Conservation (phyloP, 2,329 filamentous ascomycete species). For the Macrophomina tecta region DNA sequence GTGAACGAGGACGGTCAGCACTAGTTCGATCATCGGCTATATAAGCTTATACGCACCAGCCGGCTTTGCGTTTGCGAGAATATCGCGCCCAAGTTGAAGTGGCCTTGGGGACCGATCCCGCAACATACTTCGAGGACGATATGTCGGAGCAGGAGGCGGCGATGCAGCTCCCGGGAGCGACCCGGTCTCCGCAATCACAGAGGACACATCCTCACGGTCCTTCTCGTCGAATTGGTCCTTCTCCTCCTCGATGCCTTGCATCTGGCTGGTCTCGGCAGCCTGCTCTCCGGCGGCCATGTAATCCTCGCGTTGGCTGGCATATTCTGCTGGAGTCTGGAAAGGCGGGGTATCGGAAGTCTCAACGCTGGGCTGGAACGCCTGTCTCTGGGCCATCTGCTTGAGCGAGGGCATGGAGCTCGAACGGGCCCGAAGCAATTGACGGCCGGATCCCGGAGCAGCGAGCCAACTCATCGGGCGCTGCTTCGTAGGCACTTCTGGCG, state of each 20-base stretch:
- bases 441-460: constrained; percentile 39
- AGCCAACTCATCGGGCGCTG: constrained; percentile 25
- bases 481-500: not conserved
- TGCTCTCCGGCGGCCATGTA: constrained; percentile 21
- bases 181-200: constrained; percentile 13
- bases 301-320: constrained; percentile 16
- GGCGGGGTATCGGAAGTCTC: not conserved
- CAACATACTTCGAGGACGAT: not conserved
- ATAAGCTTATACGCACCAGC: not conserved
- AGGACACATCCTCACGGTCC: constrained; percentile 14
- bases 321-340: constrained; percentile 4
- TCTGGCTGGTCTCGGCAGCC: constrained; percentile 14
- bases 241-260: constrained; percentile 12
- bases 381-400: constrained; percentile 6
- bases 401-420: constrained; percentile 15
- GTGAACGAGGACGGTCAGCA: not conserved
- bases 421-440: constrained; percentile 9
- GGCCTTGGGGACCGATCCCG: constrained; percentile 8
- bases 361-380: not conserved
- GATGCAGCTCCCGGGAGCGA: constrained; percentile 6
- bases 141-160: constrained; percentile 3
- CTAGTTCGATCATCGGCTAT: too few relatives aligned
- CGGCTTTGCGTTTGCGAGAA: constrained; percentile 1
- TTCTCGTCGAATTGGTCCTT: constrained; percentile 7
- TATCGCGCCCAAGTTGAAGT: constrained; percentile 15